These are phyloP conservation scores for Xylariomycetidae sp. DNA, from an alignment of 2,329 filamentous ascomycete species.

Conservation along the genomic window DNA sequence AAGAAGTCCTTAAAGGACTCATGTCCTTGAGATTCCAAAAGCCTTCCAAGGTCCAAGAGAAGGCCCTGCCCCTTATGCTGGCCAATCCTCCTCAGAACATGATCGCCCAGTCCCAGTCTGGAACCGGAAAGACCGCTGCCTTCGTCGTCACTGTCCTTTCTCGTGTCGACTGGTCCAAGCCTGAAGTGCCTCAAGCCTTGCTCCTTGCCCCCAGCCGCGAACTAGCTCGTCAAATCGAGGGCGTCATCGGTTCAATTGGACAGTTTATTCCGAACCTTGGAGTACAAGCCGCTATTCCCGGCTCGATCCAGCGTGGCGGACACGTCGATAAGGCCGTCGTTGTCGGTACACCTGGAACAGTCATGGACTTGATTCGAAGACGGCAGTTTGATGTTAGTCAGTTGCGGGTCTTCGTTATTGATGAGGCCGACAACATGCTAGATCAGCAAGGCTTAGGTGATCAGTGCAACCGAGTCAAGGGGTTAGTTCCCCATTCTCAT, in stretches of 20 bases:
- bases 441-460: slow-evolving; percentile 93
- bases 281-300: slow-evolving; percentile 79
- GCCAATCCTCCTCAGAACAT: slow-evolving; percentile 84
- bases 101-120: slow-evolving; percentile 98
- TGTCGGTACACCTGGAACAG: slow-evolving; percentile 90
- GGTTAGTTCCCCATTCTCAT: slow-evolving; percentile 47
- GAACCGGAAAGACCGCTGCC: slow-evolving; percentile 95
- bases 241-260: slow-evolving; percentile 79
- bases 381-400: slow-evolving; percentile 66
- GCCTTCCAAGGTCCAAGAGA: slow-evolving; percentile 97
- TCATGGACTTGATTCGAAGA: slow-evolving; percentile 79
- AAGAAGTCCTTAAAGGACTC: slow-evolving; percentile 65
- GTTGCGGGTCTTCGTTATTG: slow-evolving; percentile 81
- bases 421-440: slow-evolving; percentile 98
- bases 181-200: slow-evolving; percentile 74
- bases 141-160: slow-evolving; percentile 91
- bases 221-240: slow-evolving; percentile 88
- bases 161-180: slow-evolving; percentile 69
- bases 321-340: slow-evolving; percentile 73
- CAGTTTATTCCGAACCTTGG: slow-evolving; percentile 72
- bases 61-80: slow-evolving; percentile 84
- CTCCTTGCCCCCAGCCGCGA: slow-evolving; percentile 91
- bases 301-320: slow-evolving; percentile 64
- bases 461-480: slow-evolving; percentile 87
- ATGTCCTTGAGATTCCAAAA: slow-evolving; percentile 82